Conservation (phyloP, 495 filamentous ascomycete genomes). For the Parathielavia appendiculata region DNA sequence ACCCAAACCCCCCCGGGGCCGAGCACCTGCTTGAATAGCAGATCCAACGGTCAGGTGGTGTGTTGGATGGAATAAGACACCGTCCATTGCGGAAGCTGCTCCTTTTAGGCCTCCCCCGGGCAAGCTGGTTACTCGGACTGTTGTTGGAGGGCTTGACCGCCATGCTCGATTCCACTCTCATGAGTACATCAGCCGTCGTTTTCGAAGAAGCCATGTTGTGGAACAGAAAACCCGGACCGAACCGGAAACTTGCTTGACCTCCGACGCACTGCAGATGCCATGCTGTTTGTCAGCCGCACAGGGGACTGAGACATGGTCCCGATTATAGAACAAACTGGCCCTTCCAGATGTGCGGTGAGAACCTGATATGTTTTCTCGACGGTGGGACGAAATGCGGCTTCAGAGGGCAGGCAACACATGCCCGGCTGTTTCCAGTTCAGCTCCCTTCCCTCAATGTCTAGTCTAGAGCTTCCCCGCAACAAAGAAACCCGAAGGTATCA, state of each 20-base stretch:
- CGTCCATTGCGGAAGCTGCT: constrained; percentile 7
- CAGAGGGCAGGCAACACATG: too few relatives aligned
- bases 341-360: too few relatives aligned
- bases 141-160: neutral
- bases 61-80: neutral
- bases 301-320: neutral
- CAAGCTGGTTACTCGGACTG: neutral
- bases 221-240: neutral
- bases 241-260: neutral
- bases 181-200: neutral
- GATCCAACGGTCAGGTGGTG: constrained; percentile 1
- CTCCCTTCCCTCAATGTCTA: too few relatives aligned
- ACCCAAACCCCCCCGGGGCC: too few relatives aligned
- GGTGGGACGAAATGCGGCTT: too few relatives aligned
- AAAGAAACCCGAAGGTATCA: too few relatives aligned
- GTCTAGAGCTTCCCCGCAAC: too few relatives aligned
- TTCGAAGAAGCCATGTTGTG: constrained; percentile 1
- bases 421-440: too few relatives aligned
- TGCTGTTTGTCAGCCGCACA: neutral
- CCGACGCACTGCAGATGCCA: neutral
- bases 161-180: neutral
- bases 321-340: too few relatives aligned
- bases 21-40: neutral
- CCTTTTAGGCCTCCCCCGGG: neutral
- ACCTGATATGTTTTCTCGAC: too few relatives aligned